Conservation (phyloP, 805 yeast genomes). For the Candida corydali region DNA sequence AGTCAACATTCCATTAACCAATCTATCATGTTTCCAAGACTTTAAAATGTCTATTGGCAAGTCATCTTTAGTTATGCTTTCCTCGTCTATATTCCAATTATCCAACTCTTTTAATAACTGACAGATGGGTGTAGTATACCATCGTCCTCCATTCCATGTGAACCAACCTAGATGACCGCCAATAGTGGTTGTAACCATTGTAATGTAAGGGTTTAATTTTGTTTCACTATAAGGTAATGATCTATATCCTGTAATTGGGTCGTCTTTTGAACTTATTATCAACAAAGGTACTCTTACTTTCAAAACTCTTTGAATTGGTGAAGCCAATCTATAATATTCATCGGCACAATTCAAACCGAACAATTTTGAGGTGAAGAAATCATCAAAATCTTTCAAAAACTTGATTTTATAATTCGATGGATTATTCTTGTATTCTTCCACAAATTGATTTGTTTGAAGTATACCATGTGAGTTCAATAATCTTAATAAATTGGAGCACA, state of each 20-base stretch:
- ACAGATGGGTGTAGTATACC: conserved; percentile 38
- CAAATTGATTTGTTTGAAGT: conserved; percentile 18
- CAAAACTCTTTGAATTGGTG: conserved; percentile 54
- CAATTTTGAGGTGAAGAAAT: conserved; percentile 53
- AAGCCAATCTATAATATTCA: conserved; percentile 63
- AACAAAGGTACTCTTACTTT: conserved; percentile 59
- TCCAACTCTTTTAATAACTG: conserved; percentile 29
- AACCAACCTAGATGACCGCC: conserved; percentile 73
- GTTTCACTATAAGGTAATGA: conserved; percentile 51
- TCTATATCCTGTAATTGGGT: conserved; percentile 57
- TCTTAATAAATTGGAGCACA: conserved; percentile 36
- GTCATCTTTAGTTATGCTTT: conserved; percentile 6
- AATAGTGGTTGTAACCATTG: conserved; percentile 52
- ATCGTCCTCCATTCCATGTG: conserved; percentile 24
- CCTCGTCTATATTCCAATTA: conserved; percentile 19
- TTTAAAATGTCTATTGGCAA: conserved; percentile 26
- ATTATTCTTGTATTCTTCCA: conserved; percentile 23
- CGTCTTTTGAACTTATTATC: conserved; percentile 60
- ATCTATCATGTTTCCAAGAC: conserved; percentile 33
- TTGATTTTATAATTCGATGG: conserved; percentile 30
- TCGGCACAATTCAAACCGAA: conserved; percentile 61
- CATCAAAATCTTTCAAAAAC: conserved; percentile 55
- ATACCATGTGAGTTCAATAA: conserved; percentile 29
- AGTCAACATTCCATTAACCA: conserved; percentile 11
- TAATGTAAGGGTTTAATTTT: conserved; percentile 52